Conservation (phyloP, 345 rosid genomes). For the Moringa oleifera region DNA sequence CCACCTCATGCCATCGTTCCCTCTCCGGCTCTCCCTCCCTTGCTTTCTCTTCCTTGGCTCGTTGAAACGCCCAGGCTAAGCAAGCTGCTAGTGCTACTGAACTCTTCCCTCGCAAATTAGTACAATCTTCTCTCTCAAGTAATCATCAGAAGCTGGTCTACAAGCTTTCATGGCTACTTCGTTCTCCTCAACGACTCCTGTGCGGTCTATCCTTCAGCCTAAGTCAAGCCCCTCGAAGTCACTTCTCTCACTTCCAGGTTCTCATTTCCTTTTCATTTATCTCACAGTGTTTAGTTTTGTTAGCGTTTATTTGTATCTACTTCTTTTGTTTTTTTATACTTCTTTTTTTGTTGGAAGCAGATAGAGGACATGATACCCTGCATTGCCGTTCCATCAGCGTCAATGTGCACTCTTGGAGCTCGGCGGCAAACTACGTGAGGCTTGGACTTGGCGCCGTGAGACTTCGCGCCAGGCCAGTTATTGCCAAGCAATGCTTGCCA, state of each 20-base stretch:
- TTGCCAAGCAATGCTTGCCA: conserved; percentile 28
- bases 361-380: conserved; percentile 20
- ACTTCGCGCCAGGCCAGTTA: conserved; percentile 23
- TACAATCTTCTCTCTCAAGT: background rate
- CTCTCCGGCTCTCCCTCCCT: conserved; percentile 8
- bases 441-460: conserved; percentile 19
- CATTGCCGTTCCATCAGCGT: conserved; percentile 16
- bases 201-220: conserved; percentile 29
- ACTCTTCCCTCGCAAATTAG: background rate
- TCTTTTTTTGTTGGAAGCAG: conserved; percentile 18
- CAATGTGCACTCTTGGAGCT: conserved; percentile 26
- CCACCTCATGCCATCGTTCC: conserved; percentile 17
- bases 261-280: background rate
- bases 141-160: background rate
- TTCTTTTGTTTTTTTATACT: background rate
- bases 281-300: background rate
- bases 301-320: background rate
- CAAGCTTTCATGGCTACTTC: conserved; percentile 50
- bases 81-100: background rate
- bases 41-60: background rate
- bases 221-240: conserved; percentile 34
- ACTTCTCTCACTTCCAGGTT: conserved; percentile 41
- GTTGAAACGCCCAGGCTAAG: too few species aligned
- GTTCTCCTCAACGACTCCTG: conserved; percentile 30
- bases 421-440: conserved; percentile 27